These are phyloP conservation scores for Leccinum angustisporum DNA, from an alignment of 1,284 basidiomycete species.

Conservation along the genomic window DNA sequence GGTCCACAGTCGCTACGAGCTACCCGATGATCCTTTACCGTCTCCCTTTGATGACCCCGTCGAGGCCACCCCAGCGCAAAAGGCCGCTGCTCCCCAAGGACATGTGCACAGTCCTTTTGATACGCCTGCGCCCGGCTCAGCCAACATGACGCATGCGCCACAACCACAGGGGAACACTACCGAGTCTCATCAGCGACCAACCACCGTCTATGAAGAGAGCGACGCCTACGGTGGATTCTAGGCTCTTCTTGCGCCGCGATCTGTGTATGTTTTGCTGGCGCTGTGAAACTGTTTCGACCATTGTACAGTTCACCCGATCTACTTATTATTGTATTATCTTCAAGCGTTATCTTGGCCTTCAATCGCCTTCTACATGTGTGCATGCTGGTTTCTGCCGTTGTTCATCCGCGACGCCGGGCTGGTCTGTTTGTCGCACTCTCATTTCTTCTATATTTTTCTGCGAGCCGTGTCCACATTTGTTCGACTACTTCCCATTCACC, in stretches of 20 bases:
- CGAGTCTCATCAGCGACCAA: conserved; percentile 34
- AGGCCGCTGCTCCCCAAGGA: conserved; percentile 22
- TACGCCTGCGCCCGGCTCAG: background rate
- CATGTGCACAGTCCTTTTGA: conserved; percentile 19
- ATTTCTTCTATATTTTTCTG: background rate
- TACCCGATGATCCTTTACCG: conserved; percentile 29
- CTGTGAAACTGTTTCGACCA: conserved; percentile 9
- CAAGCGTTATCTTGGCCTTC: conserved; percentile 1
- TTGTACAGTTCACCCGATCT: conserved; percentile 21
- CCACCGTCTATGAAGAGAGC: conserved; percentile 57
- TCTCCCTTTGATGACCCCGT: conserved; percentile 32
- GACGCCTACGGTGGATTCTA: conserved; percentile 68
- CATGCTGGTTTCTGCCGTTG: conserved; percentile 28
- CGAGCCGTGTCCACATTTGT: conserved; percentile 8
- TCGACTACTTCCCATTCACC: conserved; percentile 7
- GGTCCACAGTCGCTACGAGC: conserved; percentile 4
- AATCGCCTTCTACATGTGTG: conserved; percentile 7
- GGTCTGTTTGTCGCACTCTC: conserved; percentile 28
- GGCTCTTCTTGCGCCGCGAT: conserved; percentile 11
- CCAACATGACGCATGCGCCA: conserved; percentile 5
- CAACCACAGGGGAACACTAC: conserved; percentile 8
- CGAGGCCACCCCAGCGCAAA: conserved; percentile 3
- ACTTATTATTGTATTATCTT: conserved; percentile 29
- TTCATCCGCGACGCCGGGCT: conserved; percentile 24
- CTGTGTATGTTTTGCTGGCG: conserved; percentile 12